A percentile compares a stretch with the other conserved stretches of the same genome.
Evolutionary conservation across 805 yeast species (phyloP).

Genomic region (Candida orba): DNA sequence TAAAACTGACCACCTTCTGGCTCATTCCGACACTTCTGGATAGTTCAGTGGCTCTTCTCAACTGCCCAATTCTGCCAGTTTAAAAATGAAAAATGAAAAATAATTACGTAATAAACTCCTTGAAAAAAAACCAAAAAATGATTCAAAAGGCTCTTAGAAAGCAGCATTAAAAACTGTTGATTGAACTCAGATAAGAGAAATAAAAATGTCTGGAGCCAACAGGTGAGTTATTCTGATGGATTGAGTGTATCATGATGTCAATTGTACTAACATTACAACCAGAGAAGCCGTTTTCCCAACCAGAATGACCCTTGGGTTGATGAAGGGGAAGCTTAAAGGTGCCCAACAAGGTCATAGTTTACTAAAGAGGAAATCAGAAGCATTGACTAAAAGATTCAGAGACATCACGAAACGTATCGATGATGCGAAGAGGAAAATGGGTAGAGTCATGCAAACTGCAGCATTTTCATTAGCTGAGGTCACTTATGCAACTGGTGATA

Average conservation of each 20-base stretch:
- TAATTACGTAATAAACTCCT: too few species aligned
- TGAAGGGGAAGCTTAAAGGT: constrained; percentile 95
- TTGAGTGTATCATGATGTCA: background rate
- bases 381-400: constrained; percentile 91
- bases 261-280: background rate
- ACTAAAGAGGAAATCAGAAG: constrained; percentile 93
- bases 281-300: constrained; percentile 97
- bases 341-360: constrained; percentile 95
- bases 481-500: constrained; percentile 94
- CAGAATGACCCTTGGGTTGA: constrained; percentile 91
- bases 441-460: constrained; percentile 96
- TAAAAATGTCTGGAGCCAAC: constrained; percentile 17
- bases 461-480: constrained; percentile 97
- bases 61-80: too few species aligned
- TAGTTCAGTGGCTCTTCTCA: too few species aligned
- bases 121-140: too few species aligned
- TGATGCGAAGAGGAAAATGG: constrained; percentile 89
- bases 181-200: background rate
- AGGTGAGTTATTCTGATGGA: constrained; percentile 12
- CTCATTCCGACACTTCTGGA: background rate
- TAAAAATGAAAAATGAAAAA: too few species aligned
- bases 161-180: background rate
- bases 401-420: constrained; percentile 92
- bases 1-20: background rate
- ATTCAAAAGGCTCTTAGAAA: background rate